A percentile compares a stretch with the other conserved stretches of the same genome.
Conservation (phyloP, 2,329 filamentous ascomycete species). For the Microthyrium microscopicum region DNA sequence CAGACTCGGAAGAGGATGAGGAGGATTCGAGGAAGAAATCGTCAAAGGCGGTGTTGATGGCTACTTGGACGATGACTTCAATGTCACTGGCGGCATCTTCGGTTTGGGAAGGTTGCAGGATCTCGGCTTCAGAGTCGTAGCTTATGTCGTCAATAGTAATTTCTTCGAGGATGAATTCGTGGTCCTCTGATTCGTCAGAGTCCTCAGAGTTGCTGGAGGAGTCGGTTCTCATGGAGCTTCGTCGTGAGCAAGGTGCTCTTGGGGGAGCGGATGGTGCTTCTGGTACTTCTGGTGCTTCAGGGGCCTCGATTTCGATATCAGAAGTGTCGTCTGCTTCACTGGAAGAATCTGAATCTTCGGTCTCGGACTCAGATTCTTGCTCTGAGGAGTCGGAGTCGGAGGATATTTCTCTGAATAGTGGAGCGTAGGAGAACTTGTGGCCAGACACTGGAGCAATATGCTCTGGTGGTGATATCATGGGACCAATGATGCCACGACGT, state of each 20-base stretch:
- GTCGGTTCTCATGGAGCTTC: neutral
- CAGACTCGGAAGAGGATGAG: constrained; percentile 10
- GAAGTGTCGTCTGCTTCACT: constrained; percentile 13
- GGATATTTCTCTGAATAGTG: constrained; percentile 9
- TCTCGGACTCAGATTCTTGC: constrained; percentile 8
- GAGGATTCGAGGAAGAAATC: no score
- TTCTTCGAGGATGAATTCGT: constrained; percentile 25
- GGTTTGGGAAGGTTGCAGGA: constrained; percentile 26
- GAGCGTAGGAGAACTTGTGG: constrained; percentile 20
- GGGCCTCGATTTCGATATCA: constrained; percentile 15
- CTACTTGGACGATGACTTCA: no score
- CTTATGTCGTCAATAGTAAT: constrained; percentile 19
- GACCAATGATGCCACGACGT: constrained; percentile 15
- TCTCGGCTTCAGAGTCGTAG: constrained; percentile 25
- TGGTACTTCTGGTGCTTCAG: constrained; percentile 3
- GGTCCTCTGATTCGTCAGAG: constrained; percentile 1
- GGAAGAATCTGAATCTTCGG: constrained; percentile 12
- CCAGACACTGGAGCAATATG: constrained; percentile 20
- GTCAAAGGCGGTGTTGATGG: no score
- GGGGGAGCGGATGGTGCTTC: constrained; percentile 1
- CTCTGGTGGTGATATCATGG: constrained; percentile 21
- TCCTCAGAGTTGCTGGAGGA: neutral
- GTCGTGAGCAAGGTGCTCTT: neutral
- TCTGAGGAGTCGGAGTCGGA: constrained; percentile 1
- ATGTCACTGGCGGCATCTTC: constrained; percentile 25